Base-by-base conservation (phyloP, 2,329 filamentous ascomycete genomes). In the Colletotrichum sp. region DNA sequence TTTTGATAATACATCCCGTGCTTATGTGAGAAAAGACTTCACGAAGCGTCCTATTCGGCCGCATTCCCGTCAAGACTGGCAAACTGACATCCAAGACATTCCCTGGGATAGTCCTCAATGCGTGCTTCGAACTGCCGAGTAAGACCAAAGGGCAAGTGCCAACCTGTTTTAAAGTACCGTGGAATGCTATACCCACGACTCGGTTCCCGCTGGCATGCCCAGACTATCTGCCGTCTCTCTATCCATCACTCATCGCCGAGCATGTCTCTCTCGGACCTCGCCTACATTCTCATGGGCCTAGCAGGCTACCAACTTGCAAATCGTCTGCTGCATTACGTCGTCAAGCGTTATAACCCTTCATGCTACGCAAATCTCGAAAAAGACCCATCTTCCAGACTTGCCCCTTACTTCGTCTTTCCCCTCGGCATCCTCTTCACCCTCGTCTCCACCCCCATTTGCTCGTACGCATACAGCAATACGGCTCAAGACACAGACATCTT, bases 331-430 rank as follows among this genome's bases (percentile, higher is more conserved):
- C 34, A 59, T 13, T 16, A 15, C 6, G 5, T 32, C 4, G 72
- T 71, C 59, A 60, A 39, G 28, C 32, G 13, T 28, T 19, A 11
- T 3, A 66, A 60, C 27, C 67, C 72, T 6, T 12, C 12, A 16
- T 74, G 71, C 34, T 74, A 74, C 19, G 68, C 16, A 28, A 8
- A n/a, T 6, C 60, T 74, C 9, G 27, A 74, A 22, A 44, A 57
- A 15, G 67, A 74, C 8, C 32, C 3, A 27, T n/a, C n/a, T 13
- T n/a, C 15, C 5, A 74, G 27, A n/a, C 39, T 74, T 27, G 44
- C 44, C 28, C 67, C 71, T 5, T 76, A 75, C 22, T 72, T 70
- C 25, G 77, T 78, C 13, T 78, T 78, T 52, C 60, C 72, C 3
- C 32, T 78, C 4, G 77, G 77, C 19, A 32, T 74, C 39, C 6